A percentile compares a stretch with the other conserved stretches of the same genome.
Conservation (phyloP, 2,329 filamentous ascomycete species). For the Claviceps sp. region DNA sequence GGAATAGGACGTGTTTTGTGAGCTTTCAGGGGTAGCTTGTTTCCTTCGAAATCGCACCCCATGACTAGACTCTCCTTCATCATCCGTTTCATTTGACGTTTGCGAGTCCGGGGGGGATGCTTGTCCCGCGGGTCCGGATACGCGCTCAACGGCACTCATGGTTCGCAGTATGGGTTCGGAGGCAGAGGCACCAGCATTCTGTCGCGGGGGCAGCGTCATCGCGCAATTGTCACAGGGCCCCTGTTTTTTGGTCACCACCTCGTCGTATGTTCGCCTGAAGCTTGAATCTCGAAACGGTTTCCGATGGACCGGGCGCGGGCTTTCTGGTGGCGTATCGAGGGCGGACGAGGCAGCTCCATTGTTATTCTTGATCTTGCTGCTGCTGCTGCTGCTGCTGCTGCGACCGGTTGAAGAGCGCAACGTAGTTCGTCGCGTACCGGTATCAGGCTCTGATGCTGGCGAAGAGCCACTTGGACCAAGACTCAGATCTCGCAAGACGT, state of each 20-base stretch:
- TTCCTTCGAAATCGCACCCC: constrained; percentile 27
- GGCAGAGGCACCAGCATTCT: constrained; percentile 13
- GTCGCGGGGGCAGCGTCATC: constrained; percentile 41
- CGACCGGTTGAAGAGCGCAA: constrained; percentile 24
- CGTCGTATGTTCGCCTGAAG: constrained; percentile 50
- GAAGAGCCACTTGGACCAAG: constrained; percentile 30
- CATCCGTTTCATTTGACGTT: constrained; percentile 37
- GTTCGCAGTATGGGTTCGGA: constrained; percentile 42
- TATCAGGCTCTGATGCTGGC: constrained; percentile 31
- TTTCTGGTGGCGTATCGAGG: constrained; percentile 45
- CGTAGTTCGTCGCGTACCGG: constrained; percentile 28
- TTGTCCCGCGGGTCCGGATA: constrained; percentile 34
- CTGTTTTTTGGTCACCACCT: constrained; percentile 49
- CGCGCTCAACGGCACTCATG: constrained; percentile 44
- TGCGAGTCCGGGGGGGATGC: constrained; percentile 40
- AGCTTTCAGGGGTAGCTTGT: constrained; percentile 29
- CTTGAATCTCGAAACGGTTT: constrained; percentile 39
- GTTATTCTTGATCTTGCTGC: constrained; percentile 7
- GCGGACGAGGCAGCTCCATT: constrained; percentile 23
- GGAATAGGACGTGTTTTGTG: constrained; percentile 35
- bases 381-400: background rate
- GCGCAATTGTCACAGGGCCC: constrained; percentile 57
- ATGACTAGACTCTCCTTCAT: constrained; percentile 30
- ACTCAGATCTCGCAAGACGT: constrained; percentile 34
- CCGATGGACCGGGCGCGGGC: constrained; percentile 31